Conservation (phyloP, 164 flowering plant genomes). For the Macadamia tetraphylla region DNA sequence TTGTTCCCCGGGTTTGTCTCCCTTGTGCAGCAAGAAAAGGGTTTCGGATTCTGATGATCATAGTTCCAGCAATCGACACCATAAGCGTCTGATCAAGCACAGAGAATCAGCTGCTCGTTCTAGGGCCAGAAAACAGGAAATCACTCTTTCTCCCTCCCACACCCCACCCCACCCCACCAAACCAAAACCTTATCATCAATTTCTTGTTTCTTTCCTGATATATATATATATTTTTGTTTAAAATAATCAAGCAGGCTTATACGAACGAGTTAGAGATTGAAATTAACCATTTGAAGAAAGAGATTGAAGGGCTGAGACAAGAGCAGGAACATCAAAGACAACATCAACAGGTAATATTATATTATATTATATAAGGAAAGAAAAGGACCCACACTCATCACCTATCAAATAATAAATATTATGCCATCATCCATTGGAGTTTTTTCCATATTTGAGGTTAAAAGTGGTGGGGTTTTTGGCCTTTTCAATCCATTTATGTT, state of each 20-base stretch:
- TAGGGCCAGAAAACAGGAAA: conserved; percentile 67
- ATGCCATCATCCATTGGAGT: too few relatives aligned
- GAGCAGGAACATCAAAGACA: conserved; percentile 14
- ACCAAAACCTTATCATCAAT: too few relatives aligned
- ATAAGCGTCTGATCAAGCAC: conserved; percentile 66
- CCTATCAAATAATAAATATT: too few relatives aligned
- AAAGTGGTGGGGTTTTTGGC: background rate
- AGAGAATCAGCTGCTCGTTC: conserved; percentile 78
- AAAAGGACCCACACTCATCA: too few relatives aligned
- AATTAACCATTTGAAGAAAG: conserved; percentile 39
- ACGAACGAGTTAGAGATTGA: conserved; percentile 56
- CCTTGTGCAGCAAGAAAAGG: conserved; percentile 32
- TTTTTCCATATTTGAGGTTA: too few relatives aligned
- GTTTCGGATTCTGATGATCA: conserved; percentile 19
- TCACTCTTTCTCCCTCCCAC: conserved; percentile 9
- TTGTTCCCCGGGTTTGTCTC: conserved; percentile 16
- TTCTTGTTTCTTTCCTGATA: too few relatives aligned
- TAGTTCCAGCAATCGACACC: conserved; percentile 29
- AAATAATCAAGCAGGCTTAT: conserved; percentile 44
- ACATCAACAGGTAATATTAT: conserved; percentile 14
- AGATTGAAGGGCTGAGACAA: conserved; percentile 53
- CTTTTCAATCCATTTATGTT: background rate
- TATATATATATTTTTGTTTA: too few relatives aligned
- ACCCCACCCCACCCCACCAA: too few relatives aligned
- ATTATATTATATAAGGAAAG: too few relatives aligned